These are phyloP conservation scores for Cymodocea nodosa DNA, from an alignment of 116 monocot species.

Conservation along the genomic window DNA sequence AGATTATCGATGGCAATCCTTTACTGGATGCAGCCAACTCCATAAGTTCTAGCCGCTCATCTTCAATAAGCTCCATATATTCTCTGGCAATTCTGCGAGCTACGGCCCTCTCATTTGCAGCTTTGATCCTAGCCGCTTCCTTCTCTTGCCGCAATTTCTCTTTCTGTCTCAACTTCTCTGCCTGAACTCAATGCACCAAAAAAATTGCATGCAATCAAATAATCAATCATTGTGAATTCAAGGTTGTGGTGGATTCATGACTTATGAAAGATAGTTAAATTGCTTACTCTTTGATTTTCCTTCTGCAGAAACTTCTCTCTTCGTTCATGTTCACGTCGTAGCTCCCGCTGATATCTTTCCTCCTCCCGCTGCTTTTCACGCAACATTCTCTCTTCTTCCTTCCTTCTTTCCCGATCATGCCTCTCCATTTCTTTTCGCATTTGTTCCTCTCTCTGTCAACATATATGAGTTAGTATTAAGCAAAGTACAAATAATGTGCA, in stretches of 20 bases:
- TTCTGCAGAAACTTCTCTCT: conserved; percentile 63
- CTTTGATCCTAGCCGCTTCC: conserved; percentile 69
- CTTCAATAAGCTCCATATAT: conserved; percentile 84
- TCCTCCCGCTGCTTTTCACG: conserved; percentile 76
- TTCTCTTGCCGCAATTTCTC: conserved; percentile 72
- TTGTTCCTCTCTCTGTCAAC: conserved; percentile 66
- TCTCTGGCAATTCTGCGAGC: conserved; percentile 80
- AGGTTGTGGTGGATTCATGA: not conserved
- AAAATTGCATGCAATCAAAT: conserved; percentile 4
- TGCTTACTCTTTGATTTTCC: conserved; percentile 45
- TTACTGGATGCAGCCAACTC: conserved; percentile 76
- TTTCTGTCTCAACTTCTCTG: conserved; percentile 68
- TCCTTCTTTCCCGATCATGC: conserved; percentile 68
- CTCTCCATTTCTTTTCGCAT: conserved; percentile 75
- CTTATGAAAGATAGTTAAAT: not conserved
- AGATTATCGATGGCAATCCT: conserved; percentile 56
- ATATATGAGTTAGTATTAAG: not conserved
- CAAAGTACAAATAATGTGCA: not conserved
- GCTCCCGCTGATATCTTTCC: conserved; percentile 62
- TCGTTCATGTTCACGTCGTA: conserved; percentile 62
- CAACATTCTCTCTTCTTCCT: conserved; percentile 78
- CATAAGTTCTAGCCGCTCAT: conserved; percentile 91
- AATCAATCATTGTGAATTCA: not conserved
- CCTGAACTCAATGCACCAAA: conserved; percentile 21
- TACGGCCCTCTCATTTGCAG: conserved; percentile 64